Percentiles rank a stretch among this genome's conserved stretches.
Conservation (phyloP, 2,329 filamentous ascomycete genomes). For the Metarhizium album region DNA sequence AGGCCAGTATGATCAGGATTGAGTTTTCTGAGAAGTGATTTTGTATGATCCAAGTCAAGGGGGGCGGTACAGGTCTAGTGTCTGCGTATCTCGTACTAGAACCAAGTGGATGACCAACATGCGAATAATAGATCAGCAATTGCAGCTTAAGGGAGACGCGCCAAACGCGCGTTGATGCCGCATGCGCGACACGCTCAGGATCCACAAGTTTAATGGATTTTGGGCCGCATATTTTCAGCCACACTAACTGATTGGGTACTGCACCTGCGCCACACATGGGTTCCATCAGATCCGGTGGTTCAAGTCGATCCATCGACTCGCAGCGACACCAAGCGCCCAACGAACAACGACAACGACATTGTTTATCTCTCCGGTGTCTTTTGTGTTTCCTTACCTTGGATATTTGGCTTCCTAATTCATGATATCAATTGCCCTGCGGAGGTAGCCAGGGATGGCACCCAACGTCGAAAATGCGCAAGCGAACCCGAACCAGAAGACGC, state of each 20-base stretch:
- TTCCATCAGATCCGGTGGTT: background rate
- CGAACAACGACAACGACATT: background rate
- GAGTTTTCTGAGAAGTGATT: background rate
- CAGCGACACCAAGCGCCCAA: background rate
- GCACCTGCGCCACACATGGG: background rate
- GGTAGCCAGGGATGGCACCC: constrained; percentile 26
- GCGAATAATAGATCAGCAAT: background rate
- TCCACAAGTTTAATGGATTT: constrained; percentile 23
- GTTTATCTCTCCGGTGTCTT: background rate
- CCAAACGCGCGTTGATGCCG: constrained; percentile 21
- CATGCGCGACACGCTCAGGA: constrained; percentile 16
- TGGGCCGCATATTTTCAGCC: constrained; percentile 7
- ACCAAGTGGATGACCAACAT: background rate
- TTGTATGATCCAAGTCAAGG: background rate
- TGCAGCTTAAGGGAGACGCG: constrained; percentile 20
- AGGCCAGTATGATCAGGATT: background rate
- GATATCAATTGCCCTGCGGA: constrained; percentile 7
- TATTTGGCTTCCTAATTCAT: constrained; percentile 1
- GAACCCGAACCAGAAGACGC: constrained; percentile 18
- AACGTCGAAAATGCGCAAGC: constrained; percentile 16
- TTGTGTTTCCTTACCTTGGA: background rate
- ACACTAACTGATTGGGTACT: constrained; percentile 4
- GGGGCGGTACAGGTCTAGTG: background rate
- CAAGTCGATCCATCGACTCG: background rate
- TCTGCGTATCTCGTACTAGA: background rate